Percentiles rank a stretch among this genome's conserved stretches.
Conservation (phyloP, 1,139 yeast species). For the Sugiyamaella xylanicola region DNA sequence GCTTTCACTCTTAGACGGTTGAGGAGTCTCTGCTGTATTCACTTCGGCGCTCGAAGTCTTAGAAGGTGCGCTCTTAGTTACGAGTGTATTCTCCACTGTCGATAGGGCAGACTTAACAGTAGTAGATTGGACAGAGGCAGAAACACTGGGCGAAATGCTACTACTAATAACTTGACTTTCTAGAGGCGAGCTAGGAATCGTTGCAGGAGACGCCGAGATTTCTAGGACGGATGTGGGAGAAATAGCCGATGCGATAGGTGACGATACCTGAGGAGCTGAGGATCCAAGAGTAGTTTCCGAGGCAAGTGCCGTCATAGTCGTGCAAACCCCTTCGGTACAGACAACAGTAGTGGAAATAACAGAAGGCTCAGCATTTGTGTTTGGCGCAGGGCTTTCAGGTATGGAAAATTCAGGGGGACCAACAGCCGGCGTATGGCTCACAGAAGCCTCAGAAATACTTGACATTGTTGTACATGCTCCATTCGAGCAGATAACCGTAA, state of each 20-base stretch:
- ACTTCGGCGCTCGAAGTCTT: too few species aligned
- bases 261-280: background rate
- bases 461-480: constrained; percentile 8
- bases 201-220: background rate
- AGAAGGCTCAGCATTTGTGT: background rate
- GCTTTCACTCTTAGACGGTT: background rate
- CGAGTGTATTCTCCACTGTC: too few species aligned
- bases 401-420: constrained; percentile 3
- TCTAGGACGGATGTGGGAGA: background rate
- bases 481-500: constrained; percentile 13
- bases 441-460: background rate
- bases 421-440: background rate
- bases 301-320: constrained; percentile 2
- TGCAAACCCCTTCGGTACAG: background rate
- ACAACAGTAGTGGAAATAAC: background rate
- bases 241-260: background rate
- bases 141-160: too few species aligned
- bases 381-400: background rate
- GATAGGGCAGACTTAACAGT: too few species aligned
- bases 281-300: constrained; percentile 6
- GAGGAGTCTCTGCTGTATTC: too few species aligned
- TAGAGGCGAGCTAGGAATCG: background rate
- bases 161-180: background rate
- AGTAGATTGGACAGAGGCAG: too few species aligned
- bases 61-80: too few species aligned